Evolutionary conservation across 805 yeast species (phyloP), one percentile per base, ranked within the genome.

Genomic region (Ogataea degrootiae): DNA sequence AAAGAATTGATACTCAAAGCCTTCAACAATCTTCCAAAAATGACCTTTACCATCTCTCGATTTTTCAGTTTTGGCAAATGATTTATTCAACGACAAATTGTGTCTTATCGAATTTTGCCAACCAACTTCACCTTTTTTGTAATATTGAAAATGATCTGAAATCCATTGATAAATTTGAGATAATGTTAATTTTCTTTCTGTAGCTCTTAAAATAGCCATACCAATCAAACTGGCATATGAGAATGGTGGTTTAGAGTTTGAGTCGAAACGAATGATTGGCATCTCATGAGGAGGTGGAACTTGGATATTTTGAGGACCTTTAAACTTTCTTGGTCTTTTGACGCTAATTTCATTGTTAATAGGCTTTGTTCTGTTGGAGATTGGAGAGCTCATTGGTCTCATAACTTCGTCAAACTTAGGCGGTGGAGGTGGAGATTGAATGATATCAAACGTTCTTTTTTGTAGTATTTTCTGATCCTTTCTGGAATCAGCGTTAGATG

Each of bases 91-190:
- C 12, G 97, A 89, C 31, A 92, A 72, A 56, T 94, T 92, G 68
- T 92, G 99, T 52, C 99, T 82, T 53, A 92, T 94, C 34, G 97
- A 91, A 68, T 92, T 92, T 68, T 92, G 97, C 99, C 99, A 92
- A 26, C 97, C 97, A 11, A 88, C 85, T 57, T 89, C 96, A 49
- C 87, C 85, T 53, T 79, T 81, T 53, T 83, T 81, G 67, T 94
- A 94, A 63, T 84, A 92, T 52, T 75, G 78, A 66, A 91, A 92
- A 35, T 95, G 85, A 40, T 81, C 82, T 8, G 94, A 81, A 39
- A 92, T 94, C 99, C 99, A 92, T 57, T 73, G 76, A 70, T 92
- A 92, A 38, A 92, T 94, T 60, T 89, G 96, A 0, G 94, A 77
- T 45, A 86, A 68, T 2, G 95, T 86, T 37, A 90, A 73, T 52